Evolutionary conservation across 352 stramenopile species (phyloP).

Genomic region (Halophytophthora polymorphica): DNA sequence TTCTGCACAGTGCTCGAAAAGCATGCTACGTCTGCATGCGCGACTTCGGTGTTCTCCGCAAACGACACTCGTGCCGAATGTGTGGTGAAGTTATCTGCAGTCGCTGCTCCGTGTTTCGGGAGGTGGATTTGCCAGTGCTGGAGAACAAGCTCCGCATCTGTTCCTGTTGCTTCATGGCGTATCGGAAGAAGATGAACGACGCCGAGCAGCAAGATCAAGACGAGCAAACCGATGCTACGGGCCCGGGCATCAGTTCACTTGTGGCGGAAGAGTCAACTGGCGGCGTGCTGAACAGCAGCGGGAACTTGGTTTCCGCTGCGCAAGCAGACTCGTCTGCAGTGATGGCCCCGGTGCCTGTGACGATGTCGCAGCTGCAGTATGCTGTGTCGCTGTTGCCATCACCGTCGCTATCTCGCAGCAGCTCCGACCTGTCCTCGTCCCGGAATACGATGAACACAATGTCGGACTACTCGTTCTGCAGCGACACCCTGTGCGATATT

Average conservation of each 20-base stretch:
- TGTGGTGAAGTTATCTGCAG: conserved; percentile 78
- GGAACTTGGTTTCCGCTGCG: neutral
- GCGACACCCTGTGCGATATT: conserved; percentile 21
- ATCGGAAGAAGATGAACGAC: conserved; percentile 42
- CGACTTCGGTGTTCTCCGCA: conserved; percentile 67
- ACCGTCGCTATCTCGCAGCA: conserved; percentile 18
- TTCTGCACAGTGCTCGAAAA: conserved; percentile 27
- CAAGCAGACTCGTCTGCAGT: neutral
- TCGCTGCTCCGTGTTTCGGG: conserved; percentile 69
- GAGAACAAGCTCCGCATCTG: conserved; percentile 70
- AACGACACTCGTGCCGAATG: conserved; percentile 80
- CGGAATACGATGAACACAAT: conserved; percentile 30
- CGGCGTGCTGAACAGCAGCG: conserved; percentile 1
- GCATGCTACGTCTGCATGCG: conserved; percentile 63
- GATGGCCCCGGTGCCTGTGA: neutral
- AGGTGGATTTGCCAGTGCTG: conserved; percentile 54
- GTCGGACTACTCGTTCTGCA: conserved; percentile 33
- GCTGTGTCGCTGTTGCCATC: neutral
- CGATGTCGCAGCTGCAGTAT: conserved; percentile 6
- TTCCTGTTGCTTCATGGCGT: conserved; percentile 67
- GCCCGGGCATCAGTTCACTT: conserved; percentile 7
- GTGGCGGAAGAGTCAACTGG: conserved; percentile 1
- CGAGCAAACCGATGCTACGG: conserved; percentile 11
- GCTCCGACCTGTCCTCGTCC: conserved; percentile 35
- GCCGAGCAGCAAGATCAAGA: conserved; percentile 8